Conservation (phyloP, 2,329 filamentous ascomycete species). For the Sordariomycetes sp. region DNA sequence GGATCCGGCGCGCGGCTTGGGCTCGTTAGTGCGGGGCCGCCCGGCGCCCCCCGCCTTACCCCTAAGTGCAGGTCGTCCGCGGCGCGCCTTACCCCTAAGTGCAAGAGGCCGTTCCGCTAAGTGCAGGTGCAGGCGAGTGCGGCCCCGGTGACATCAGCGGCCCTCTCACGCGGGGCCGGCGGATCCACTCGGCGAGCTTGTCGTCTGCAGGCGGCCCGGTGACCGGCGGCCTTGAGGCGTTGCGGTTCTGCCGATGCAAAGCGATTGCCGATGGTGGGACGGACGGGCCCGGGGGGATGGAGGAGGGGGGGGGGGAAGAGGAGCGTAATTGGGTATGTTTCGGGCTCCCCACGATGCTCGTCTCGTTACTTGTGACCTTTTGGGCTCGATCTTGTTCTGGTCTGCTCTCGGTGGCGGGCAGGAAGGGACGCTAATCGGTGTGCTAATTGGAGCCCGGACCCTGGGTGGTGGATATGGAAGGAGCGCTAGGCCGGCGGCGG, state of each 20-base stretch:
- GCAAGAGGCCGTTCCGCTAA: not conserved
- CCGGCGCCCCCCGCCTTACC: not conserved
- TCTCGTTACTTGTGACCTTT: no score
- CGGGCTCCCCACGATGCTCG: not conserved
- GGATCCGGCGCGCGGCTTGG: no score
- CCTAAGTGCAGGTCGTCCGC: not conserved
- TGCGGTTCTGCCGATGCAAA: constrained; percentile 11
- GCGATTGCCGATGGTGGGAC: constrained; percentile 5
- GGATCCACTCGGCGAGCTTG: not conserved
- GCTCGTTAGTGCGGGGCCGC: not conserved
- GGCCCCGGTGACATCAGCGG: not conserved
- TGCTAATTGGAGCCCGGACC: no score
- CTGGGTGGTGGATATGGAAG: no score
- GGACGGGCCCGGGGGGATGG: not conserved
- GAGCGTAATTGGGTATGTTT: not conserved
- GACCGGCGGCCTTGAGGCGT: no score
- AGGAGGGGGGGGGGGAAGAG: not conserved
- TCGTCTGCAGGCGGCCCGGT: not conserved
- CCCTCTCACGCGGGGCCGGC: not conserved
- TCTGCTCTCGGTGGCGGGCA: no score
- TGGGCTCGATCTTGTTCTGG: no score
- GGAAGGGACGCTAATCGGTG: no score
- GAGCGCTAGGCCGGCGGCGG: not conserved
- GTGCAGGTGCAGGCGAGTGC: not conserved
- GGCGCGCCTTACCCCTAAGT: not conserved